Evolutionary conservation across 2,329 filamentous ascomycete genomes (phyloP).

Genomic region (Nigrospora osmanthi): DNA sequence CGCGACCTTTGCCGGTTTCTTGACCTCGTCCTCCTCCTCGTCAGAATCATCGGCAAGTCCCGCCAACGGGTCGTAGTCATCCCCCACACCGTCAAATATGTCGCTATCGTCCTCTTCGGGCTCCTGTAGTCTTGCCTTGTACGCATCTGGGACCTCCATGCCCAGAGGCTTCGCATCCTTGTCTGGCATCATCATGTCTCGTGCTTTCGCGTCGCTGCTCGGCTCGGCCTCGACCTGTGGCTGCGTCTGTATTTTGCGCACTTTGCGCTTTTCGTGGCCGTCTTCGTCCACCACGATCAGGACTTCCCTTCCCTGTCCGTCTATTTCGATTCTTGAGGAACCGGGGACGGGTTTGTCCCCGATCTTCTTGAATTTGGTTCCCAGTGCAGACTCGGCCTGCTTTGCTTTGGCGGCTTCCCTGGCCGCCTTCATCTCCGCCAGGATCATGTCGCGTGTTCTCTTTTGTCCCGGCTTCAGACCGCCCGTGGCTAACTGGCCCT

Average conservation of each 20-base stretch:
- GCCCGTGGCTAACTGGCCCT: slow-evolving; percentile 50
- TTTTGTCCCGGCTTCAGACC: slow-evolving; percentile 49
- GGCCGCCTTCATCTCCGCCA: slow-evolving; percentile 59
- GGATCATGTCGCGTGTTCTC: slow-evolving; percentile 56
- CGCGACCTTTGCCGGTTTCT: slow-evolving; percentile 8
- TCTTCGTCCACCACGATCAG: slow-evolving; percentile 60
- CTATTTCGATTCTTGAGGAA: slow-evolving; percentile 48
- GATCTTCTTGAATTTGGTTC: slow-evolving; percentile 58
- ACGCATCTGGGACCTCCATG: slow-evolving; percentile 58
- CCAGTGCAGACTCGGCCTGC: slow-evolving; percentile 38
- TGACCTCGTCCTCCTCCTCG: slow-evolving; percentile 23
- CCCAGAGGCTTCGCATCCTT: slow-evolving; percentile 51
- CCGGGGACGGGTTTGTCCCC: slow-evolving; percentile 41
- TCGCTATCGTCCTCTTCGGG: slow-evolving; percentile 49
- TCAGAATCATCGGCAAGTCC: slow-evolving; percentile 40
- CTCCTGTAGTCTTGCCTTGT: slow-evolving; percentile 38
- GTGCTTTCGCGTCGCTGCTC: slow-evolving; percentile 19
- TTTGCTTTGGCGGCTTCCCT: slow-evolving; percentile 51
- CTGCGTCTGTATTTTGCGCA: slow-evolving; percentile 42
- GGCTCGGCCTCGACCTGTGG: slow-evolving; percentile 20
- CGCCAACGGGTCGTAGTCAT: slow-evolving; percentile 61
- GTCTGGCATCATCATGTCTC: slow-evolving; percentile 41
- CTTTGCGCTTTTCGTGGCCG: slow-evolving; percentile 58
- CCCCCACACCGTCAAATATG: slow-evolving; percentile 59
- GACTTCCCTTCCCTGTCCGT: slow-evolving; percentile 54